Evolutionary conservation across 352 stramenopile species (phyloP).

Genomic region (Globisporangium solare): DNA sequence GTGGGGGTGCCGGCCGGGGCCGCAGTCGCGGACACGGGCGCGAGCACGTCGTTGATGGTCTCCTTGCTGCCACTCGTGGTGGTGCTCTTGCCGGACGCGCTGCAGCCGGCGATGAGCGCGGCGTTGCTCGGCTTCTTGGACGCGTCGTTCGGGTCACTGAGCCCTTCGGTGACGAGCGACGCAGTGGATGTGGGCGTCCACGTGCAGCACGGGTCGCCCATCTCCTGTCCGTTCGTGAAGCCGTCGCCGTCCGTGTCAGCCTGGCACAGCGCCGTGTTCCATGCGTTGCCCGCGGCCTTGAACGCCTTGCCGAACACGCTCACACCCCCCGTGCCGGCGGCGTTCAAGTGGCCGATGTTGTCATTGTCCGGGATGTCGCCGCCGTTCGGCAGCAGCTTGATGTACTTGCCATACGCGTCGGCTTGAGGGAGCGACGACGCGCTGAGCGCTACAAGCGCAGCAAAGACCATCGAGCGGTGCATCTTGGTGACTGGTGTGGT

Average conservation of each 20-base stretch:
- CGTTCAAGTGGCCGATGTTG: slow-evolving; percentile 54
- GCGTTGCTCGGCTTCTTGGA: slow-evolving; percentile 46
- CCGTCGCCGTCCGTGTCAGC: slow-evolving; percentile 77
- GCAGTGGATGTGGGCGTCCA: slow-evolving; percentile 50
- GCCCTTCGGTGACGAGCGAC: slow-evolving; percentile 45
- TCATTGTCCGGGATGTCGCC: slow-evolving; percentile 32
- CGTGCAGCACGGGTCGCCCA: slow-evolving; percentile 80
- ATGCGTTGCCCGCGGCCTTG: slow-evolving; percentile 32
- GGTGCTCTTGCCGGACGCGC: slow-evolving; percentile 4
- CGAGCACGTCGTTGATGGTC: slow-evolving; percentile 24
- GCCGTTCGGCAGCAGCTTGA: slow-evolving; percentile 50
- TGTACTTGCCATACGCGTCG: slow-evolving; percentile 39
- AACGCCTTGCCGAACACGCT: slow-evolving; percentile 73
- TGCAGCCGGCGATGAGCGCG: slow-evolving; percentile 46
- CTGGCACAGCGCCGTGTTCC: slow-evolving; percentile 50
- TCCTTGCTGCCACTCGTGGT: slow-evolving; percentile 12
- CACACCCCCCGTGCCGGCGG: slow-evolving; percentile 33
- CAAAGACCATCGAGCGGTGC: slow-evolving; percentile 7
- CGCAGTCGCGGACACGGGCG: slow-evolving; percentile 24
- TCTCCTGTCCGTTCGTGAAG: slow-evolving; percentile 80
- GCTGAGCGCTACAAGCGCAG: slow-evolving; percentile 7
- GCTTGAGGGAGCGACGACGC: slow-evolving; percentile 2
- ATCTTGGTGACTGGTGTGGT: neutral
- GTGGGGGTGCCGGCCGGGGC: slow-evolving; percentile 17
- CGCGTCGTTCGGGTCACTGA: slow-evolving; percentile 57